A percentile compares a stretch with the other conserved stretches of the same genome.
These are phyloP conservation scores for Naganishia sp. DNA, from an alignment of 1,284 basidiomycete species.

Conservation along the genomic window DNA sequence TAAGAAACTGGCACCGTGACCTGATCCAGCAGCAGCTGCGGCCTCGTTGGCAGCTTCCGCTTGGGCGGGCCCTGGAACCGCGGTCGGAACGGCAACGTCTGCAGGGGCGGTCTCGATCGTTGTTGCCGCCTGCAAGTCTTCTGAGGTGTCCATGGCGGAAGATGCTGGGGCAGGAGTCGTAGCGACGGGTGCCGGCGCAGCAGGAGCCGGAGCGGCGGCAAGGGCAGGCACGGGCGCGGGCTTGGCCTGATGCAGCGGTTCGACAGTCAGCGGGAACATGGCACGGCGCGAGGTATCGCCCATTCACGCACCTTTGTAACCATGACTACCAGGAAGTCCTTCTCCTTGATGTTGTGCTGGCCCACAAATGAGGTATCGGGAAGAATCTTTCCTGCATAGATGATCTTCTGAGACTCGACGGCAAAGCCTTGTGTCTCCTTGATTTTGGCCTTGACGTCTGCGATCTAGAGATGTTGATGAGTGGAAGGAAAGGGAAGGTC, in stretches of 20 bases:
- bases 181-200: conserved; percentile 38
- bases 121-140: conserved; percentile 26
- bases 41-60: conserved; percentile 41
- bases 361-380: conserved; percentile 84
- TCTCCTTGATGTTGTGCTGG: conserved; percentile 92
- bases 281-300: background rate
- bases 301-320: conserved; percentile 76
- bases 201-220: conserved; percentile 39
- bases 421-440: conserved; percentile 62
- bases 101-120: conserved; percentile 38
- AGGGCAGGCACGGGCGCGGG: conserved; percentile 48
- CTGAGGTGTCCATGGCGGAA: conserved; percentile 44
- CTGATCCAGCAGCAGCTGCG: conserved; percentile 38
- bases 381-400: conserved; percentile 94
- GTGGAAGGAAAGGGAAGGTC: background rate
- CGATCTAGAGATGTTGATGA: conserved; percentile 55
- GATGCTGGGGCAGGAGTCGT: conserved; percentile 50
- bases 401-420: conserved; percentile 88
- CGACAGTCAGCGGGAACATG: too few relatives aligned
- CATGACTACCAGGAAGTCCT: conserved; percentile 99
- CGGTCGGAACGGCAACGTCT: conserved; percentile 43
- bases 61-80: conserved; percentile 45
- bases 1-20: conserved; percentile 52
- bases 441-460: conserved; percentile 83
- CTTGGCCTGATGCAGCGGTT: conserved; percentile 27